phyloP scores from a whole-genome alignment of 2,329 filamentous ascomycete species.

The Ceratocystis eucalypticola region DNA sequence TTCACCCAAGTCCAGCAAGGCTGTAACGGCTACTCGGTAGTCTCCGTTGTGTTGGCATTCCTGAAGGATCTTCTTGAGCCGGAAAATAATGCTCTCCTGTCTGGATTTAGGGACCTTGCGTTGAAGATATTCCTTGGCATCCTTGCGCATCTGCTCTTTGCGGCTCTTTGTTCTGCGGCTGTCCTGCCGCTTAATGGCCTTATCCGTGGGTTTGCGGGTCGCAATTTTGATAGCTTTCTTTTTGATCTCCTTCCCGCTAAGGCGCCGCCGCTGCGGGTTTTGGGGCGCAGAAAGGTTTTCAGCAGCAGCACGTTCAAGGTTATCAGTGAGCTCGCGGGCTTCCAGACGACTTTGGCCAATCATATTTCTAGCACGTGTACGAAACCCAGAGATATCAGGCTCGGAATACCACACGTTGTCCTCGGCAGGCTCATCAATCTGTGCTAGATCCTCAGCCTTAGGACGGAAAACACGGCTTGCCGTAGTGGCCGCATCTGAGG shows the following conservation, averaged over 20 bases:
- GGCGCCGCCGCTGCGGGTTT: neutral
- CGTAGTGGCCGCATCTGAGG: conserved; percentile 73
- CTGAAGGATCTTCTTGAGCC: conserved; percentile 91
- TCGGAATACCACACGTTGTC: conserved; percentile 91
- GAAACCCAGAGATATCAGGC: conserved; percentile 59
- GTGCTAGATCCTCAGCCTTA: conserved; percentile 57
- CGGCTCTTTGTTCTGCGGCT: conserved; percentile 32
- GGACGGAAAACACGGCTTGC: conserved; percentile 65
- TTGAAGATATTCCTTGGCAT: conserved; percentile 60
- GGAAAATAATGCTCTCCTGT: conserved; percentile 80
- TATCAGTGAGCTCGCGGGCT: conserved; percentile 43
- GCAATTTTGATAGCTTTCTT: conserved; percentile 31
- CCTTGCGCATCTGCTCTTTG: conserved; percentile 33
- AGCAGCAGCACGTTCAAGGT: conserved; percentile 35
- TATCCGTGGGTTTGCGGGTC: conserved; percentile 37
- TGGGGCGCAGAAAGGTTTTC: conserved; percentile 25
- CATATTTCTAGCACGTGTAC: conserved; percentile 55
- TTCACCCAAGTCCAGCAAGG: conserved; percentile 71
- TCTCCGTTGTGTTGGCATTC: conserved; percentile 93
- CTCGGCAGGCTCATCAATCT: conserved; percentile 71
- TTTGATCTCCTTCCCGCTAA: neutral
- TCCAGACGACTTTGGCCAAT: conserved; percentile 48
- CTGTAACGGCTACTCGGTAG: conserved; percentile 83
- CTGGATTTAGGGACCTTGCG: conserved; percentile 86
- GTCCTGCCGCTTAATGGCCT: conserved; percentile 26